phyloP scores from a whole-genome alignment of 768 basidiomycete genomes.

The Kwoniella newhampshirensis region DNA sequence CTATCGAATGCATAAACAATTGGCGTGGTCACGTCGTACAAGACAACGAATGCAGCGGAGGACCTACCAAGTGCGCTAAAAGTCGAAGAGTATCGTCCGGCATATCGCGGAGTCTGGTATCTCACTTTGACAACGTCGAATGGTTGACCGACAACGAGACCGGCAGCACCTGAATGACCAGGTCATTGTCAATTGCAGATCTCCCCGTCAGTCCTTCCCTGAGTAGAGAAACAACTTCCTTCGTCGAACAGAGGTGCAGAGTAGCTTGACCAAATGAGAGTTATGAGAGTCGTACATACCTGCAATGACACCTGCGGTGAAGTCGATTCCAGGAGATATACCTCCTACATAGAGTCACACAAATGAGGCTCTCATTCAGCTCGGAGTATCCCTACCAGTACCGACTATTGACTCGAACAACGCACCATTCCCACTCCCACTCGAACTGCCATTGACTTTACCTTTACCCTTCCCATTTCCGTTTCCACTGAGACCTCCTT shows the following conservation, averaged over 20 bases:
- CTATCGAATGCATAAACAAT: not conserved
- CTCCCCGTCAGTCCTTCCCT: not conserved
- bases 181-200: not conserved
- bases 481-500: slow-evolving; percentile 3
- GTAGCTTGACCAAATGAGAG: no score
- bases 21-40: no score
- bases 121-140: slow-evolving; percentile 65
- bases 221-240: no score
- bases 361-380: no score
- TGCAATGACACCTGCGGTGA: slow-evolving; percentile 73
- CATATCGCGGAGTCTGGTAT: slow-evolving; percentile 51
- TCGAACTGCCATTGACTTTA: slow-evolving; percentile 5
- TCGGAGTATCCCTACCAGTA: no score
- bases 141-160: slow-evolving; percentile 71
- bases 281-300: no score
- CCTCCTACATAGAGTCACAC: no score
- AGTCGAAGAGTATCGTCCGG: slow-evolving; percentile 45
- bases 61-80: slow-evolving; percentile 47
- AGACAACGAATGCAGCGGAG: not conserved
- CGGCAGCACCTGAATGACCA: slow-evolving; percentile 59
- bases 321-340: slow-evolving; percentile 65
- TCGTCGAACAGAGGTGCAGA: no score
- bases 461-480: slow-evolving; percentile 18
- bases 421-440: slow-evolving; percentile 7
- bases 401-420: no score